Evolutionary conservation across 2,329 filamentous ascomycete species (phyloP), one percentile per base, ranked within the genome.

Genomic region (Dryadomyces quercivorus): DNA sequence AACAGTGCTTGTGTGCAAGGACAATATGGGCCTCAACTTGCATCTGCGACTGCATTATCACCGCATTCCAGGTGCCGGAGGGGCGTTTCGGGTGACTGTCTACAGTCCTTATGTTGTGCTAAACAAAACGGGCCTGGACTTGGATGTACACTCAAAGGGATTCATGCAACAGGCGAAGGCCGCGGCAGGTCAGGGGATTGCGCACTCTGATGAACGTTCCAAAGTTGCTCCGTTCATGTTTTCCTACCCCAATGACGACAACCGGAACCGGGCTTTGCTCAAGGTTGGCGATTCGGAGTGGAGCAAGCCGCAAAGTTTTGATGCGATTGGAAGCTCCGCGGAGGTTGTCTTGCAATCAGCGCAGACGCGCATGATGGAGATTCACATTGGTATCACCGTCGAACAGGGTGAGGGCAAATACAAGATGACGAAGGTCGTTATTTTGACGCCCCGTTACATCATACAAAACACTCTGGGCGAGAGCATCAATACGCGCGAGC

Each of bases 221-320:
- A 91, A 89, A 65, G 84, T 90, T 0, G 72, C 86, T 40, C 93
- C 94, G 0, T 88, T 95, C 65, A 96, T 98, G 90, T 98, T 97
- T 69, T 95, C 93, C 0, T 98, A 86, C 66, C 81, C 82, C 1
- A 88, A 79, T 20, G 87, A 95, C 60, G 93, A 98, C 63, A 86
- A 88, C 61, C 88, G 89, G 62, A 98, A 98, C 67, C 83, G 93
- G 60, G 90, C 89, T 7, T 73, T 95, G 47, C 73, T 98, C 57
- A 94, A 88, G 70, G 81, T 96, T 44, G 89, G 86, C 5, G 86
- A 94, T 54, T 96, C 93, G 1, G 81, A 84, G 57, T 98, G 93
- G 94, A 97, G 93, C 71, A 95, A 93, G 66, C 89, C 92, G 0
- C 92, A 97, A 66, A 96, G 89, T 76, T 95, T 98, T 63, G 94